Conservation (phyloP, 306 rosid genomes). For the Castanea mollissima region DNA sequence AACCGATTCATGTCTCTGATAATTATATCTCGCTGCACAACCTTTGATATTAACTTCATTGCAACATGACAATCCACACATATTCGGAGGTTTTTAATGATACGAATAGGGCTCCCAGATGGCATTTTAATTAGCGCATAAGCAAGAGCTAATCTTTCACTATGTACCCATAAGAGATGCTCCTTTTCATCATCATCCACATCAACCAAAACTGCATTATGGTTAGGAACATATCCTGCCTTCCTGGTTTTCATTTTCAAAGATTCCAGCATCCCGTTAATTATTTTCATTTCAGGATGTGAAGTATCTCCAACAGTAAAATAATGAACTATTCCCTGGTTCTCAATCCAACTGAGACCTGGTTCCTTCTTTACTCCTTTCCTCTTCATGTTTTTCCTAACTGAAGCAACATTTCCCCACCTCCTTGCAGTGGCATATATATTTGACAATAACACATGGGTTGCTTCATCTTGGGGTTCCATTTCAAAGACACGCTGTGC, state of each 20-base stretch:
- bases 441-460: slow-evolving; percentile 74
- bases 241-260: slow-evolving; percentile 58
- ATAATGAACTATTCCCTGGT: slow-evolving; percentile 53
- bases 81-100: slow-evolving; percentile 73
- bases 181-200: slow-evolving; percentile 79
- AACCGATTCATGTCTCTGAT: slow-evolving; percentile 76
- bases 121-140: slow-evolving; percentile 68
- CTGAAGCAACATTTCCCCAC: slow-evolving; percentile 64
- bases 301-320: slow-evolving; percentile 62
- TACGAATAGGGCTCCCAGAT: slow-evolving; percentile 60
- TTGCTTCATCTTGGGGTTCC: slow-evolving; percentile 76
- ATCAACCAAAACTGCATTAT: slow-evolving; percentile 53
- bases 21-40: slow-evolving; percentile 51
- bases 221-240: slow-evolving; percentile 62
- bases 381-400: slow-evolving; percentile 74
- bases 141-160: slow-evolving; percentile 82
- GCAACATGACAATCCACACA: slow-evolving; percentile 83
- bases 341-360: slow-evolving; percentile 82
- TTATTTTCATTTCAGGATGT: slow-evolving; percentile 63
- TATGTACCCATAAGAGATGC: slow-evolving; percentile 68
- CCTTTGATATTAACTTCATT: slow-evolving; percentile 62
- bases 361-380: slow-evolving; percentile 82
- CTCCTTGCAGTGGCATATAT: slow-evolving; percentile 59
- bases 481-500: slow-evolving; percentile 62
- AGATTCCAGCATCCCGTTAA: slow-evolving; percentile 57